These are phyloP conservation scores for Acacia pycnantha DNA, from an alignment of 331 rosid species.

Conservation along the genomic window DNA sequence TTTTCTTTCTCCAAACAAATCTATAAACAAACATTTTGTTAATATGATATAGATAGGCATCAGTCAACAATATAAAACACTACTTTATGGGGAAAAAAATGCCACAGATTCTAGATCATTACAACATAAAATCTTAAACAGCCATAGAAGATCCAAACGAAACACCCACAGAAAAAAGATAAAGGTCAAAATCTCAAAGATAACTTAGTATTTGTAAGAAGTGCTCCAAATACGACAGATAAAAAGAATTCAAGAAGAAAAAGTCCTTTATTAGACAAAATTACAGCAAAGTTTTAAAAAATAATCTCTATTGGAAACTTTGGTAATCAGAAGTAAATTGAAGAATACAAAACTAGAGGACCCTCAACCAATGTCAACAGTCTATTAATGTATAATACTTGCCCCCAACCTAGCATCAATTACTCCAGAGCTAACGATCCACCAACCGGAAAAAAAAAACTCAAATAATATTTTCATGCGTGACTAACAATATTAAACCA, in stretches of 20 bases:
- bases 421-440: neutral
- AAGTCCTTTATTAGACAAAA: neutral
- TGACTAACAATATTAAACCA: neutral
- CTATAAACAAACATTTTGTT: conserved; percentile 39
- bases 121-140: neutral
- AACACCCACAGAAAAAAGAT: neutral
- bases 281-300: neutral
- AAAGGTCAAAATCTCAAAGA: neutral
- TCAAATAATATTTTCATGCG: too few species aligned
- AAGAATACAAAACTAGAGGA: conserved; percentile 2
- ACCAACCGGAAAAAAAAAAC: neutral
- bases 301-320: neutral
- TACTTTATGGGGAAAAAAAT: neutral
- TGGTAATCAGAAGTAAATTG: neutral
- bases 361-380: neutral
- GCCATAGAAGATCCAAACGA: neutral
- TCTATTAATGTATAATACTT: neutral
- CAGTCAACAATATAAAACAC: neutral
- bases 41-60: neutral
- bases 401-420: neutral
- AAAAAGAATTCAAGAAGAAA: neutral
- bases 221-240: neutral
- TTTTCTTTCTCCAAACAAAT: conserved; percentile 98
- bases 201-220: neutral
- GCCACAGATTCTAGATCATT: conserved; percentile 13